Evolutionary conservation across 2,329 filamentous ascomycete species (phyloP), one percentile per base, ranked within the genome.

Genomic region (Penicillium verrucosum): DNA sequence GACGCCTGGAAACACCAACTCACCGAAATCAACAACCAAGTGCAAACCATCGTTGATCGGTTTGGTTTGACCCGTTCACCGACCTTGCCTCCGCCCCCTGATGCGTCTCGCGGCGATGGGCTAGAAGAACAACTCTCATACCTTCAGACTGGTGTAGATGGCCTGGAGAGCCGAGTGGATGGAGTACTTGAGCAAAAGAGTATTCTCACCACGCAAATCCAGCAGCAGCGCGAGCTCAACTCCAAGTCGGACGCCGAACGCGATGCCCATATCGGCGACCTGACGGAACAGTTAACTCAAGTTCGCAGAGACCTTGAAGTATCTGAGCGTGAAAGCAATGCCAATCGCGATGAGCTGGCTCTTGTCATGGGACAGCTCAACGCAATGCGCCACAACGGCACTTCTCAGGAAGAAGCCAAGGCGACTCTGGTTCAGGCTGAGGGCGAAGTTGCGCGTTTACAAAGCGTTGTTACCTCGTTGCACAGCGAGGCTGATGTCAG

Each of bases 171-270:
- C 40, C 89, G 90, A 57, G 84, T 90, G n/a, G 88, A 87, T 18
- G 84, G 84, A 21, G 79, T 97, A 36, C 87, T 90, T 60, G 90
- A 96, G 65, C 92, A 97, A 70, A 95, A 96, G 71, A 85, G 86
- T 47, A 92, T 96, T 23, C 81, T 97, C 9, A 89, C 93, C 68
- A 86, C 92, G 42, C 92, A 97, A 72, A 93, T 97, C 68, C 93
- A 96, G 76, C 92, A 97, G 71, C 93, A 97, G 75, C 89, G 92
- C 57, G 91, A 96, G 69, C 82, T 97, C 56, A 96, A 96, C 75
- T 92, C 82, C 77, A 92, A 92, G 69, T 92, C 90, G 1, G 91
- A 96, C 64, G 80, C 78, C 14, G 74, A 82, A 63, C 78, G 81
- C 47, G 79, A 81, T 63, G 74, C 75, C 18, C 75, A 79, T 56